Conservation (phyloP, 345 rosid species). For the Trapa bicornis region DNA sequence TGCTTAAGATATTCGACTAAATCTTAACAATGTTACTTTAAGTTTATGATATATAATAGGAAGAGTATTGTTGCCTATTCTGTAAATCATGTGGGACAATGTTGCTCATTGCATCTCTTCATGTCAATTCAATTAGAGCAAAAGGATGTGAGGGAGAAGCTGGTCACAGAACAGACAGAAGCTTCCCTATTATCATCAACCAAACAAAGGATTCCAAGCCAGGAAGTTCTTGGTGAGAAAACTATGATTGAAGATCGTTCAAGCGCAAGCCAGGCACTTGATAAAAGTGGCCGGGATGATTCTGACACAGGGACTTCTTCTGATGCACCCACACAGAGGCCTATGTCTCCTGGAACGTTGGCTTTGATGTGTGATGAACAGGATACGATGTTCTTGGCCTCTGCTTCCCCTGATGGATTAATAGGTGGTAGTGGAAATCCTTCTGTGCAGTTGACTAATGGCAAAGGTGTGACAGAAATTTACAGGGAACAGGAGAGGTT, state of each 20-base stretch:
- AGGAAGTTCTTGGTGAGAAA: constrained; percentile 35
- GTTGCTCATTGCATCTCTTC: constrained; percentile 1
- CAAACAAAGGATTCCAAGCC: constrained; percentile 37
- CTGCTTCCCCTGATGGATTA: constrained; percentile 54
- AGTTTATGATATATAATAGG: background rate
- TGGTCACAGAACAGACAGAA: constrained; percentile 33
- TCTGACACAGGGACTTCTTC: constrained; percentile 35
- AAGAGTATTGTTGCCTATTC: background rate
- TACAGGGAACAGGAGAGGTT: constrained; percentile 79
- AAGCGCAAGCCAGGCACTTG: constrained; percentile 38
- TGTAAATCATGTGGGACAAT: background rate
- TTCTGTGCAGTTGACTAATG: constrained; percentile 39
- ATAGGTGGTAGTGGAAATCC: constrained; percentile 34
- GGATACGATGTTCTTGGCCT: constrained; percentile 56
- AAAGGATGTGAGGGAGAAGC: constrained; percentile 39
- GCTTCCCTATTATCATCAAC: constrained; percentile 43
- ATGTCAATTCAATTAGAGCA: constrained; percentile 25
- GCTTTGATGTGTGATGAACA: constrained; percentile 98
- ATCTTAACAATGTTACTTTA: background rate
- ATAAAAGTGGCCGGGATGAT: constrained; percentile 38
- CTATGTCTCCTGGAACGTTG: constrained; percentile 95
- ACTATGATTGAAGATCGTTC: constrained; percentile 36
- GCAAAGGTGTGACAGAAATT: constrained; percentile 49
- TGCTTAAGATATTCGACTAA: background rate
- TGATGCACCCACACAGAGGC: constrained; percentile 49